These are phyloP conservation scores for Boletus tylopilopsis DNA, from an alignment of 768 basidiomycete genomes.

Conservation along the genomic window DNA sequence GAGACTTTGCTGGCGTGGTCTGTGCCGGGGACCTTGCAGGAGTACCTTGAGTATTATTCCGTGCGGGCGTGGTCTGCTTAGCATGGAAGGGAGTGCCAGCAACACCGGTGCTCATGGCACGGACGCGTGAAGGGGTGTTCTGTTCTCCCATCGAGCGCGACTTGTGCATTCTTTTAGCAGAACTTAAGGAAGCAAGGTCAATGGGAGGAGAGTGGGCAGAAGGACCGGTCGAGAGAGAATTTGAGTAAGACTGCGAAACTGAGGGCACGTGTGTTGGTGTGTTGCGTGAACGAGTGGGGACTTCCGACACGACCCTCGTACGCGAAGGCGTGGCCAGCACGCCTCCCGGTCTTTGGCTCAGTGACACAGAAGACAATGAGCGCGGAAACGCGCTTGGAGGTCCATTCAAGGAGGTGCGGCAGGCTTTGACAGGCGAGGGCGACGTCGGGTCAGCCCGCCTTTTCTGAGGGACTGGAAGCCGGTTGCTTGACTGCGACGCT, in stretches of 20 bases:
- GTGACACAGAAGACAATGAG: constrained; percentile 15
- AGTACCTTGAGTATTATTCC: constrained; percentile 13
- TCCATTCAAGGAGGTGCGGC: constrained; percentile 26
- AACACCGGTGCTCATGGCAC: constrained; percentile 19
- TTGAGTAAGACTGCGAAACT: constrained; percentile 23
- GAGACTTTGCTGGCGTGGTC: constrained; percentile 18
- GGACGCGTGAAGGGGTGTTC: constrained; percentile 9
- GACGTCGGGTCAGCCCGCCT: constrained; percentile 27
- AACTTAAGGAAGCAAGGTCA: constrained; percentile 39
- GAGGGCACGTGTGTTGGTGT: constrained; percentile 23
- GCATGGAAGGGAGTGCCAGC: neutral
- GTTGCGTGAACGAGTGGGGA: constrained; percentile 26
- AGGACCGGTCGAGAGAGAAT: constrained; percentile 22
- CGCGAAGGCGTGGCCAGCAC: constrained; percentile 37
- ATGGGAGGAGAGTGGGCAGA: constrained; percentile 32
- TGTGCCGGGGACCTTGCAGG: constrained; percentile 14
- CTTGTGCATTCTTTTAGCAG: constrained; percentile 28
- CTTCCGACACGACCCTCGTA: constrained; percentile 44
- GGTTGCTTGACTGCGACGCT: constrained; percentile 32
- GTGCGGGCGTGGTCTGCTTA: constrained; percentile 16
- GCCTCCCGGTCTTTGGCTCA: constrained; percentile 12
- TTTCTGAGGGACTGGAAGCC: constrained; percentile 37
- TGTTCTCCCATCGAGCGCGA: constrained; percentile 24
- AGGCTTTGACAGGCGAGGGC: constrained; percentile 26
- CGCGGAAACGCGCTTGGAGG: constrained; percentile 28